phyloP scores from a whole-genome alignment of 2,329 filamentous ascomycete species.

The Colletotrichum gigasporum region DNA sequence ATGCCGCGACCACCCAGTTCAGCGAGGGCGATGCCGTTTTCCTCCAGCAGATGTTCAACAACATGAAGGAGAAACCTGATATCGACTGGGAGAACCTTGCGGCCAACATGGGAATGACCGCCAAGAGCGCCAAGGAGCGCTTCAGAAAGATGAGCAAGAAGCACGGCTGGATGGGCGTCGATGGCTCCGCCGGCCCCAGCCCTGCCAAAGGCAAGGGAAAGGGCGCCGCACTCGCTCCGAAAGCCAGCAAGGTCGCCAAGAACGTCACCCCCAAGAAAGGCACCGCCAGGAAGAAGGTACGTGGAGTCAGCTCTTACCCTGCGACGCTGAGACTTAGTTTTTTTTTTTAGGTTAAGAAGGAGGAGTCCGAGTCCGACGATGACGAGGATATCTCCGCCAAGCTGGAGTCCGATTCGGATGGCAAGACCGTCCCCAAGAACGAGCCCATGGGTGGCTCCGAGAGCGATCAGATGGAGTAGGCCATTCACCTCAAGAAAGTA shows the following conservation, averaged over 20 bases:
- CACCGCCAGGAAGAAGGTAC: conserved; percentile 29
- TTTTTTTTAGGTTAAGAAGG: neutral
- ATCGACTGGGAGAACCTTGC: conserved; percentile 61
- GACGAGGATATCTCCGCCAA: conserved; percentile 15
- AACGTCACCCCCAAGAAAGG: conserved; percentile 41
- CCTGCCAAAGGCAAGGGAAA: conserved; percentile 43
- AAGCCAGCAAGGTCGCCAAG: conserved; percentile 42
- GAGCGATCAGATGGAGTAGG: conserved; percentile 1
- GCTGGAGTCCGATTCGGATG: conserved; percentile 23
- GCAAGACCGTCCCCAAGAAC: conserved; percentile 11
- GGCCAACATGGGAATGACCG: conserved; percentile 42
- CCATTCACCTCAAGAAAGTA: neutral
- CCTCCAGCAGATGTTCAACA: conserved; percentile 55
- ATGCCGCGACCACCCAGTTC: no score
- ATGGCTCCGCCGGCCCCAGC: conserved; percentile 18
- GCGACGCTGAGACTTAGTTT: no score
- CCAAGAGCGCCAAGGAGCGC: conserved; percentile 52
- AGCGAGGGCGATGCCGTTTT: conserved; percentile 53
- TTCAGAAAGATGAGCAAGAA: conserved; percentile 51
- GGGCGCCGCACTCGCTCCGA: conserved; percentile 30
- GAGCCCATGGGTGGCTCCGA: neutral
- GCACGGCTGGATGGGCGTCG: conserved; percentile 48
- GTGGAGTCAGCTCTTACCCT: neutral
- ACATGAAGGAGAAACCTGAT: conserved; percentile 52
- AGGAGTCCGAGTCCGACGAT: neutral